Conservation (phyloP, 495 filamentous ascomycete genomes). For the Friedmanniomyces simplex region DNA sequence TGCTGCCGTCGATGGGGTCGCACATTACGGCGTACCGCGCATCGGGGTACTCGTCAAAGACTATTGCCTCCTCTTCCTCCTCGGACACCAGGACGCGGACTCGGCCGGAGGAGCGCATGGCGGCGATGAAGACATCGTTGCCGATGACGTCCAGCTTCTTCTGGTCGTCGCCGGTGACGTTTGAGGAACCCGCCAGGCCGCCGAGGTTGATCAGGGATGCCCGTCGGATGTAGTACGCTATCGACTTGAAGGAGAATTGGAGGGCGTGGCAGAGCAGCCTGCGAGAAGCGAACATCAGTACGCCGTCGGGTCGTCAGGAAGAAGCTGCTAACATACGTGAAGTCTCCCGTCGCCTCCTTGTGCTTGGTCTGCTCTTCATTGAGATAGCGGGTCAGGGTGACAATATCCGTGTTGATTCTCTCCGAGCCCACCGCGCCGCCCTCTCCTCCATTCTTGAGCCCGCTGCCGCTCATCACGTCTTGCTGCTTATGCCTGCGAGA, state of each 20-base stretch:
- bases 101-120: constrained; percentile 85
- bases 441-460: constrained; percentile 25
- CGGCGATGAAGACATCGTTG: constrained; percentile 91
- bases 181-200: constrained; percentile 87
- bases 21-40: constrained; percentile 94
- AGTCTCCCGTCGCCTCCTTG: constrained; percentile 93
- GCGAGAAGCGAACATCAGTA: constrained; percentile 1
- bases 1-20: constrained; percentile 95
- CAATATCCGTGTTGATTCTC: constrained; percentile 87
- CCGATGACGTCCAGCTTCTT: constrained; percentile 99
- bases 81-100: constrained; percentile 87
- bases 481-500: neutral
- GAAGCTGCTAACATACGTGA: constrained; percentile 56
- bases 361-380: constrained; percentile 92
- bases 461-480: neutral
- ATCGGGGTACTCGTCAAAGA: constrained; percentile 65
- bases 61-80: constrained; percentile 86
- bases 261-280: constrained; percentile 94
- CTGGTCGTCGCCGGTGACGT: constrained; percentile 93
- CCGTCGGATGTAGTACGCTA: constrained; percentile 97
- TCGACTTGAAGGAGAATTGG: constrained; percentile 98
- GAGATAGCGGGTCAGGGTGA: constrained; percentile 89
- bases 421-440: constrained; percentile 43
- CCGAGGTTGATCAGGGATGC: constrained; percentile 85
- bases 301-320: neutral